Evolutionary conservation across 139 green algal genomes (phyloP).

Genomic region (Trebouxia sp.): DNA sequence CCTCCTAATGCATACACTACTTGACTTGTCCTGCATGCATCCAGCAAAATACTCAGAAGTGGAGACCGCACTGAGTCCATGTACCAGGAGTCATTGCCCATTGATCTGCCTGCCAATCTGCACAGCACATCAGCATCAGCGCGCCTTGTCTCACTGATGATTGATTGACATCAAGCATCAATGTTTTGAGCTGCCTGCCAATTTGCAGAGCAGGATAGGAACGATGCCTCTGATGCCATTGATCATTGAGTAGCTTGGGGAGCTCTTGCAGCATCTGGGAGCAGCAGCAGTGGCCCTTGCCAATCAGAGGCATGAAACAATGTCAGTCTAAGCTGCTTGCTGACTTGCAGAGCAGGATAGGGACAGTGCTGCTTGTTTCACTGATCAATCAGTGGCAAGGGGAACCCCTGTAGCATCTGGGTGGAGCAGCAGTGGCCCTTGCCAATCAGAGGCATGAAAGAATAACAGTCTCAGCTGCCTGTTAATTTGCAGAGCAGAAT

Average conservation of each 20-base stretch:
- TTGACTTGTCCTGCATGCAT: too few relatives aligned
- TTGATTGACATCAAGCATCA: too few relatives aligned
- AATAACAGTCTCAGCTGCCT: too few relatives aligned
- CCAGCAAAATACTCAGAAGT: too few relatives aligned
- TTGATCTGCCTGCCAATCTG: neutral
- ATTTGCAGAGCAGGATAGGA: neutral
- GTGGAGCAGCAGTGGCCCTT: neutral
- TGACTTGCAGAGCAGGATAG: neutral
- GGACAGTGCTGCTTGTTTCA: neutral
- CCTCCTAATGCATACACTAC: too few relatives aligned
- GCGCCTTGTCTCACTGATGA: neutral
- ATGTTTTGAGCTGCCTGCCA: too few relatives aligned
- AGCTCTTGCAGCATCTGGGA: neutral
- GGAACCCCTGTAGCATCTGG: neutral
- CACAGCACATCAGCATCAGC: neutral
- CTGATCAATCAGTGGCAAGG: neutral
- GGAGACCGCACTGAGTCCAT: too few relatives aligned
- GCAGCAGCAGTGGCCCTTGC: neutral
- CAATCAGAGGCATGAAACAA: too few relatives aligned
- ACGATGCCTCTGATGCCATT: neutral
- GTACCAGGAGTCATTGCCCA: neutral
- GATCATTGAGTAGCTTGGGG: neutral
- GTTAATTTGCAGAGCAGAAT: neutral
- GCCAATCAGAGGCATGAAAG: too few relatives aligned
- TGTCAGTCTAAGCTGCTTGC: neutral